phyloP scores from a whole-genome alignment of 1,284 basidiomycete species.

The Stereum hirsutum region DNA sequence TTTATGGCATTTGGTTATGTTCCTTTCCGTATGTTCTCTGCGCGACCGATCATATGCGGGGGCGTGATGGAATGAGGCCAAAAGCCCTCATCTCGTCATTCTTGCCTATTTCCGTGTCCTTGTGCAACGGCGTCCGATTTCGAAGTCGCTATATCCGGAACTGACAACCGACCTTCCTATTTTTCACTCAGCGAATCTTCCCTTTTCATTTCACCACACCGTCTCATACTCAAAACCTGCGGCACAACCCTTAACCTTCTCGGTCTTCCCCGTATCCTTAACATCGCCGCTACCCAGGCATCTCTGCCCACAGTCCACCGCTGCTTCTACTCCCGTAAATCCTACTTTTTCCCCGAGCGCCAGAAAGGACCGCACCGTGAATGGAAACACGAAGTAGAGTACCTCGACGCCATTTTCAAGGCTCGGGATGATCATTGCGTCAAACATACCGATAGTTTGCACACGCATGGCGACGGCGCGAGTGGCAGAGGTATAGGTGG shows the following conservation, averaged over 20 bases:
- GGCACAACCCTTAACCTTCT: slow-evolving; percentile 97
- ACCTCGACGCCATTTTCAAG: slow-evolving; percentile 83
- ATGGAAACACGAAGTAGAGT: slow-evolving; percentile 92
- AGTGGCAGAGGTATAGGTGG: too few species aligned
- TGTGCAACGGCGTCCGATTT: too few species aligned
- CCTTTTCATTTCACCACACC: slow-evolving; percentile 92
- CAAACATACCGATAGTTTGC: too few species aligned
- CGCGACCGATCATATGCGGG: too few species aligned
- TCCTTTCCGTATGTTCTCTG: too few species aligned
- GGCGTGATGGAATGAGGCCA: too few species aligned
- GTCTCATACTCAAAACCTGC: slow-evolving; percentile 97
- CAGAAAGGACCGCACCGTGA: slow-evolving; percentile 92
- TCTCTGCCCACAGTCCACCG: slow-evolving; percentile 71
- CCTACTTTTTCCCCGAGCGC: slow-evolving; percentile 98
- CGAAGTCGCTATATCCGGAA: background rate
- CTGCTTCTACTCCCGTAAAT: slow-evolving; percentile 97
- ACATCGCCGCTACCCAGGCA: slow-evolving; percentile 78
- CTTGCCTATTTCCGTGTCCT: too few species aligned
- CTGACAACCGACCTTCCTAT: too few species aligned
- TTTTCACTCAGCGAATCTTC: slow-evolving; percentile 79
- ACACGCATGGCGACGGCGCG: too few species aligned
- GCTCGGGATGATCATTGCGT: too few species aligned
- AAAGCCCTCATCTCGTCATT: too few species aligned
- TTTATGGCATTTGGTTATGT: too few species aligned
- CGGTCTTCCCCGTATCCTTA: slow-evolving; percentile 87